Base-by-base conservation (phyloP, 2,329 filamentous ascomycete genomes). In the Dichotomopilus funicola region DNA sequence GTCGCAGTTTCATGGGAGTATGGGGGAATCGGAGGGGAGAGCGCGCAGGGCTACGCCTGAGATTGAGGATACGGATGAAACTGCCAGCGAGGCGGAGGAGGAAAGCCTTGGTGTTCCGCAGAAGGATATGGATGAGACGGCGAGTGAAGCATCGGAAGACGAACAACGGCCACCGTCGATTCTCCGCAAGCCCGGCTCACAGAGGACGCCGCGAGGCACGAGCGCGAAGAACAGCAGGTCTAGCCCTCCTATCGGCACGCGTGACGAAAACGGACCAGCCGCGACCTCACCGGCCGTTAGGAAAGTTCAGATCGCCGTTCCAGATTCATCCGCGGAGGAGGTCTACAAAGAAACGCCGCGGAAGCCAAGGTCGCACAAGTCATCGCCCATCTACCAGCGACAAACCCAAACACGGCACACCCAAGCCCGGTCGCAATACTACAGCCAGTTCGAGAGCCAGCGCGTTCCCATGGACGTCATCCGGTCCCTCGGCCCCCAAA, bases 381-480 rank as follows among this genome's bases (percentile, higher is more conserved):
- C 58, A 3, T 63, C 62, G 9, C 62, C 59, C 4, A 36, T 44
- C 9, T 51, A 56, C 35, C 58, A 54, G 19, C 55, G 55, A 2
- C 55, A 57, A n/a, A 61, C 55, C 8, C 62, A 57, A 52, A 10
- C 58, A 57, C 27, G 58, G n/a, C 19, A 27, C 19, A 37, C 55
- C 9, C 62, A 59, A 55, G 61, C 61, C 19, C 57, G 65, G 37
- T 69, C 67, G 0, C 67, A 67, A 44, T 64, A 60, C 38, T 65
- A 68, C 44, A 70, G 65, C 33, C 71, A 74, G 55, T 59, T 72
- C 10, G 74, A 77, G 56, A 77, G 74, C 55, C 80, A 83, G 60
- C 75, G 80, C 3, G 73, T 83, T 0, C 73, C 78, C 1, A 67
- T 78, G 4, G 70, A 77, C 19, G 68, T 75, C 4, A 73, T 82